phyloP scores from a whole-genome alignment of 495 filamentous ascomycete genomes.

The Penicillium samsonianum region DNA sequence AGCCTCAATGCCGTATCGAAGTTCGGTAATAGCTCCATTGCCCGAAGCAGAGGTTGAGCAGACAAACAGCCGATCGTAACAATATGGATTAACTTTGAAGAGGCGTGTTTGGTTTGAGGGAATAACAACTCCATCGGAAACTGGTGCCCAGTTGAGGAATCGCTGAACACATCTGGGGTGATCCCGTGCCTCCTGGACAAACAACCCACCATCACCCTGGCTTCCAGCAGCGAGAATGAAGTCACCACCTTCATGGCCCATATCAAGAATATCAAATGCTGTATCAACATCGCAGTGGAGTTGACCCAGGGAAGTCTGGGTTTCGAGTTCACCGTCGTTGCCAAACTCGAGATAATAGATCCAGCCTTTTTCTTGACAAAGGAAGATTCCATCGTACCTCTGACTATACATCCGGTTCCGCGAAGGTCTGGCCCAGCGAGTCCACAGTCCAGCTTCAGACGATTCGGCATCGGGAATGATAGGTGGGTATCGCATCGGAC shows the following conservation, averaged over 20 bases:
- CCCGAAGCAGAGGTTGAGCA: constrained; percentile 43
- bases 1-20: constrained; percentile 71
- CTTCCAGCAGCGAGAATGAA: constrained; percentile 79
- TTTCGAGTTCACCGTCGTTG: constrained; percentile 41
- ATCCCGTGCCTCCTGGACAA: constrained; percentile 59
- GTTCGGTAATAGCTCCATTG: constrained; percentile 66
- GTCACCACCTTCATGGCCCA: constrained; percentile 62
- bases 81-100: constrained; percentile 22
- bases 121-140: constrained; percentile 66
- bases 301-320: constrained; percentile 39
- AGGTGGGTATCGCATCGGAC: constrained; percentile 36
- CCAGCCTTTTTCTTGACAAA: constrained; percentile 79
- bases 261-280: constrained; percentile 48
- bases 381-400: constrained; percentile 68
- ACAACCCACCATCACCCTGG: constrained; percentile 76
- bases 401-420: constrained; percentile 59
- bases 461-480: constrained; percentile 33
- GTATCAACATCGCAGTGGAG: constrained; percentile 48
- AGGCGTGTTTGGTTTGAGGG: constrained; percentile 24
- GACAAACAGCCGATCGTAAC: constrained; percentile 39
- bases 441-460: constrained; percentile 44
- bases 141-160: constrained; percentile 84
- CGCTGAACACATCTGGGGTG: constrained; percentile 54
- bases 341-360: constrained; percentile 68
- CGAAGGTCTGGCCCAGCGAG: constrained; percentile 71